These are phyloP conservation scores for Calonectria naviculata DNA, from an alignment of 2,329 filamentous ascomycete species.

Conservation along the genomic window DNA sequence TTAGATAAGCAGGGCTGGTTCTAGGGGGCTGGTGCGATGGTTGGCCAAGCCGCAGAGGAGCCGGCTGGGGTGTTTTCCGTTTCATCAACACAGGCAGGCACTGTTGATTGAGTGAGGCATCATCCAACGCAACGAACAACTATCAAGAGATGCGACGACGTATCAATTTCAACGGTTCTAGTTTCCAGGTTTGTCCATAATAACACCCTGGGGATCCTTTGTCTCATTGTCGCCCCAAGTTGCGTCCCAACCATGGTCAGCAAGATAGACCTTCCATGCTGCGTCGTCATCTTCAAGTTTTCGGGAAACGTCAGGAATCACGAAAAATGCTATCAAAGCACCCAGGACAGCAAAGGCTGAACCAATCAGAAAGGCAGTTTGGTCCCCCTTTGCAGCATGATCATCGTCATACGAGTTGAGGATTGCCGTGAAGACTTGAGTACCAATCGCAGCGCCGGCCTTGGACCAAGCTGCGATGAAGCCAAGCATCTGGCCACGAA, in stretches of 20 bases:
- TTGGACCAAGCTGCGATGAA: conserved; percentile 60
- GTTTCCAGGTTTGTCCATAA: conserved; percentile 14
- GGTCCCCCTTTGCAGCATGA: conserved; percentile 54
- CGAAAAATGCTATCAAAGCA: conserved; percentile 40
- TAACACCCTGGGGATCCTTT: conserved; percentile 33
- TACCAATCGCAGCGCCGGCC: conserved; percentile 61
- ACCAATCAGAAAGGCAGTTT: conserved; percentile 62
- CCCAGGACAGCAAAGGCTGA: conserved; percentile 60
- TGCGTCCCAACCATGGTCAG: conserved; percentile 41
- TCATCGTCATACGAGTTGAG: conserved; percentile 54
- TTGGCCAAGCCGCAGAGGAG: no score
- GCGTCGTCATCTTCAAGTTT: conserved; percentile 42
- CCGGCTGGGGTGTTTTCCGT: no score
- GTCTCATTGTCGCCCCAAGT: conserved; percentile 43
- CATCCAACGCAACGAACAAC: no score
- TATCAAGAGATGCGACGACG: no score
- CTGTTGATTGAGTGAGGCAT: no score
- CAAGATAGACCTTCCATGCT: conserved; percentile 44
- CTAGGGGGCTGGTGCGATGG: no score
- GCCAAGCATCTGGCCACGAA: conserved; percentile 61
- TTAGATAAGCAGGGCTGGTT: no score
- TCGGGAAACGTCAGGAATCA: conserved; percentile 40
- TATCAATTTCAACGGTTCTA: not conserved
- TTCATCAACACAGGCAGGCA: no score
- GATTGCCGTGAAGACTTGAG: conserved; percentile 62